A percentile compares a stretch with the other conserved stretches of the same genome.
These are phyloP conservation scores for Alternaria brassicicola DNA, from an alignment of 2,329 filamentous ascomycete genomes.

Conservation along the genomic window DNA sequence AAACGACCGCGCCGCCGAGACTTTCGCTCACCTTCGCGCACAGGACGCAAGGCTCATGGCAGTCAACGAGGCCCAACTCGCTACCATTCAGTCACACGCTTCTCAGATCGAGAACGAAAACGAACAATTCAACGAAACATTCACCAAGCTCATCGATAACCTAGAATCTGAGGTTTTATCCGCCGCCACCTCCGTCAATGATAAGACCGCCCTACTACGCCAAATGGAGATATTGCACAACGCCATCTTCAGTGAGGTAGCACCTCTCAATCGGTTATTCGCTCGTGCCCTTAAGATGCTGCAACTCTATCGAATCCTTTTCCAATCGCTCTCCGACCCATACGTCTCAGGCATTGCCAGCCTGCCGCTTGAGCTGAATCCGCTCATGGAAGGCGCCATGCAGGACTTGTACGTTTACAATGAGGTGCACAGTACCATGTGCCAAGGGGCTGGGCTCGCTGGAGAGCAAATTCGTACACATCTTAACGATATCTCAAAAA, in stretches of 20 bases:
- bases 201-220: conserved; percentile 1
- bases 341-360: not conserved
- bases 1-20: conserved; percentile 12
- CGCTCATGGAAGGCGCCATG: conserved; percentile 4
- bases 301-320: conserved; percentile 14
- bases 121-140: conserved; percentile 14
- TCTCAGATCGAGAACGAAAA: conserved; percentile 14
- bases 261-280: conserved; percentile 17
- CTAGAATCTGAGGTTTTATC: conserved; percentile 14
- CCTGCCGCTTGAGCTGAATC: conserved; percentile 10
- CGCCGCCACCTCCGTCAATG: conserved; percentile 2
- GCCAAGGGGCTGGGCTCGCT: conserved; percentile 2
- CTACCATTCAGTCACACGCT: not conserved
- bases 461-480: conserved; percentile 13
- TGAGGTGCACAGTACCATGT: conserved; percentile 6
- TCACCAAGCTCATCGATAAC: conserved; percentile 11
- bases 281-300: conserved; percentile 6
- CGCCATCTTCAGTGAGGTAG: conserved; percentile 15
- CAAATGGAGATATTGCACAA: conserved; percentile 14
- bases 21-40: conserved; percentile 8
- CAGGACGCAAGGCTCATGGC: conserved; percentile 5
- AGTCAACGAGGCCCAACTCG: not conserved
- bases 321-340: conserved; percentile 11
- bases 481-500: conserved; percentile 11
- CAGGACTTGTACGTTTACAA: conserved; percentile 16